Evolutionary conservation across 1,284 basidiomycete genomes (phyloP).

Genomic region (Rhizoctonia solani): DNA sequence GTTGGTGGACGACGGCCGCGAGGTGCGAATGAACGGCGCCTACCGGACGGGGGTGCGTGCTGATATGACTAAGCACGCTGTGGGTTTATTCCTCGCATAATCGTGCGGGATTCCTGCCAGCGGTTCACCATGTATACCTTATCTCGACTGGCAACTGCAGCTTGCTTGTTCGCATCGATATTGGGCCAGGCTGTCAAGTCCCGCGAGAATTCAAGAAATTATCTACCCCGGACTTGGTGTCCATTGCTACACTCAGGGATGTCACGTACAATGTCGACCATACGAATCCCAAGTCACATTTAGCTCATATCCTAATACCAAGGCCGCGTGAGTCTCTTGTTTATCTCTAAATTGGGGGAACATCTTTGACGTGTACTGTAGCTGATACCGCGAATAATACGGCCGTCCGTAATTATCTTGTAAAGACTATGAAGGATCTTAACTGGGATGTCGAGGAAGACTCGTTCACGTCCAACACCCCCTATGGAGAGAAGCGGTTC

Average conservation of each 20-base stretch:
- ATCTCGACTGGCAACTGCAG: neutral
- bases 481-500: constrained; percentile 79
- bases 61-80: neutral
- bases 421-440: constrained; percentile 65
- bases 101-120: too few species aligned
- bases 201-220: constrained; percentile 43
- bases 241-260: constrained; percentile 60
- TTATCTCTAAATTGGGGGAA: constrained; percentile 21
- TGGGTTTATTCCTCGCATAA: too few species aligned
- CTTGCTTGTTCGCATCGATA: constrained; percentile 19
- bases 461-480: constrained; percentile 78
- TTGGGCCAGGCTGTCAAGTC: constrained; percentile 8
- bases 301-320: constrained; percentile 81
- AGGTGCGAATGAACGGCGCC: constrained; percentile 25
- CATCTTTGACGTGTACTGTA: constrained; percentile 43
- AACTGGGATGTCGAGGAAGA: constrained; percentile 89
- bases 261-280: constrained; percentile 69
- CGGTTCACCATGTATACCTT: constrained; percentile 1
- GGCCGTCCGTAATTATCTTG: constrained; percentile 76
- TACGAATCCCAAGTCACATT: constrained; percentile 66
- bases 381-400: constrained; percentile 79
- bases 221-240: constrained; percentile 55
- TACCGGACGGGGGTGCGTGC: too few species aligned
- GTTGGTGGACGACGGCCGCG: constrained; percentile 26
- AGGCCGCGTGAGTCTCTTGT: constrained; percentile 64